Evolutionary conservation across 2,329 filamentous ascomycete species (phyloP).

Genomic region (Aspergillus neoniger): DNA sequence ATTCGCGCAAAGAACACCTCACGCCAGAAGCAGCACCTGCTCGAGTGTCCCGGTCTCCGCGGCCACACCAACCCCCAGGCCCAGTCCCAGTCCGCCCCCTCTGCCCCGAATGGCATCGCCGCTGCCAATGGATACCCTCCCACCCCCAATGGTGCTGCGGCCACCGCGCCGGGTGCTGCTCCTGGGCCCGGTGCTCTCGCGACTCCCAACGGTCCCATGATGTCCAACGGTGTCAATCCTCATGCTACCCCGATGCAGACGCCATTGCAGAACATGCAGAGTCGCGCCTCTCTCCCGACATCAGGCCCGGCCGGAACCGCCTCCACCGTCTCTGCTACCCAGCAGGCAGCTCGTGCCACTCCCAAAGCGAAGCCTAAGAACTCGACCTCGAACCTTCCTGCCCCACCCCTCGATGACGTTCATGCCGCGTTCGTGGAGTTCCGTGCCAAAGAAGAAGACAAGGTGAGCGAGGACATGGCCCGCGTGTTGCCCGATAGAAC

Average conservation of each 20-base stretch:
- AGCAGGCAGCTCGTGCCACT: constrained; percentile 38
- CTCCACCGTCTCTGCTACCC: constrained; percentile 33
- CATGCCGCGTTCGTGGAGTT: constrained; percentile 53
- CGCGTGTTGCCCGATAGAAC: background rate
- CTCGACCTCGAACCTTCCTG: constrained; percentile 45
- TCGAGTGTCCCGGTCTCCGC: constrained; percentile 52
- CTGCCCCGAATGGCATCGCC: constrained; percentile 43
- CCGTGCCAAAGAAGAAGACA: constrained; percentile 50
- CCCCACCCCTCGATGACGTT: constrained; percentile 51
- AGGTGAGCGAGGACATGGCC: constrained; percentile 32
- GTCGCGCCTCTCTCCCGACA: constrained; percentile 43
- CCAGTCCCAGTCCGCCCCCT: constrained; percentile 39
- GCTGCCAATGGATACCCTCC: constrained; percentile 46
- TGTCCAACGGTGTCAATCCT: constrained; percentile 47
- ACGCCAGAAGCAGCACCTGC: constrained; percentile 54
- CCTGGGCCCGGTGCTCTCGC: constrained; percentile 40
- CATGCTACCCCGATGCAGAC: constrained; percentile 48
- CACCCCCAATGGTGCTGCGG: constrained; percentile 43
- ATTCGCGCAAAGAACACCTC: constrained; percentile 56
- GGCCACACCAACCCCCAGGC: constrained; percentile 49
- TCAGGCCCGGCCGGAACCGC: constrained; percentile 36
- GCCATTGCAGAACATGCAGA: constrained; percentile 43
- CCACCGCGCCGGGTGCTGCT: constrained; percentile 34
- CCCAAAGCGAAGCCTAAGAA: constrained; percentile 43
- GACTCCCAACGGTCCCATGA: constrained; percentile 46